Conservation (phyloP, 768 basidiomycete genomes). For the Lentinula sp. region DNA sequence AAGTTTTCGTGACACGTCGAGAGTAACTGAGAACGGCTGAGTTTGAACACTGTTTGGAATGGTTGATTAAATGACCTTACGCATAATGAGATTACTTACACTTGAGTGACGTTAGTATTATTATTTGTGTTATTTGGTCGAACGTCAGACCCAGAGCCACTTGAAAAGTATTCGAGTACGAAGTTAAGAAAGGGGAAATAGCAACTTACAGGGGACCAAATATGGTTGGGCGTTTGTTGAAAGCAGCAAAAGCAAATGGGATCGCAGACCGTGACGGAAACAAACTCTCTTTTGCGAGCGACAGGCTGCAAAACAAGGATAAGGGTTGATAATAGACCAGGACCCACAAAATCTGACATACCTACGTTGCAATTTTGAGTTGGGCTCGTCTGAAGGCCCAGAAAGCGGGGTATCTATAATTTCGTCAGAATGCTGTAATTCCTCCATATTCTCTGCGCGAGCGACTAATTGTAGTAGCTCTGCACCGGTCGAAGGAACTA, state of each 20-base stretch:
- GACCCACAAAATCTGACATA: not conserved
- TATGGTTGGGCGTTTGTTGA: constrained; percentile 45
- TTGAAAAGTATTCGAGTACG: not conserved
- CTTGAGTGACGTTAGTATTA: not conserved
- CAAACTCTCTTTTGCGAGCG: constrained; percentile 37
- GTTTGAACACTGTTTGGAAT: constrained; percentile 17
- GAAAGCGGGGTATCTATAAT: constrained; percentile 11
- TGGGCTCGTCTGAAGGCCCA: constrained; percentile 7
- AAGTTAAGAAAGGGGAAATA: constrained; percentile 6
- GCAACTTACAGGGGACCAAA: constrained; percentile 57
- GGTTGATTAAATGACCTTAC: not conserved
- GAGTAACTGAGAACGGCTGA: constrained; percentile 37
- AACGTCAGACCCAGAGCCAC: not conserved
- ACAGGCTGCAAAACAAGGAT: constrained; percentile 23
- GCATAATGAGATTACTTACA: not conserved
- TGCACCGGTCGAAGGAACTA: constrained; percentile 25
- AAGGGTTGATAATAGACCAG: not conserved
- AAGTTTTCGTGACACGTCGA: constrained; percentile 44
- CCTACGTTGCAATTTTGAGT: constrained; percentile 19
- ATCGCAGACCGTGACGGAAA: constrained; percentile 28
- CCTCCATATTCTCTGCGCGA: constrained; percentile 25
- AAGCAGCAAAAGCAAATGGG: constrained; percentile 8
- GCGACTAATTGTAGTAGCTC: constrained; percentile 51
- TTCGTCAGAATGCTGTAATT: constrained; percentile 57
- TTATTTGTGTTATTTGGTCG: not conserved